phyloP scores from a whole-genome alignment of 345 rosid genomes.

The Brassica juncea region DNA sequence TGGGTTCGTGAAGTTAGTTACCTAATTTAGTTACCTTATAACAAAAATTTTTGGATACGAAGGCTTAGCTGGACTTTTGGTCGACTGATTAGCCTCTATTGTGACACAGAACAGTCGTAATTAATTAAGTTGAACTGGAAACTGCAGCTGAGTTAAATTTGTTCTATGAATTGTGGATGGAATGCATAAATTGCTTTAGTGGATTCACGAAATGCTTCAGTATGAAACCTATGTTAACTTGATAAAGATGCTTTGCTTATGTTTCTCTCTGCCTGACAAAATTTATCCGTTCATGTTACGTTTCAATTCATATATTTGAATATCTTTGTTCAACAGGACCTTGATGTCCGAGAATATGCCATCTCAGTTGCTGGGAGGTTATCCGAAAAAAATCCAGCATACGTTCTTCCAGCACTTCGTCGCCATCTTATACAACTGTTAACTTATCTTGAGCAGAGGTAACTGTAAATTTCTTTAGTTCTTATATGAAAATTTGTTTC shows the following conservation, averaged over 20 bases:
- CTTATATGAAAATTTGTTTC: conserved; percentile 6
- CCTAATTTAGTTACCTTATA: conserved; percentile 2
- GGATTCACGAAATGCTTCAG: conserved; percentile 13
- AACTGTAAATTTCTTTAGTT: conserved; percentile 30
- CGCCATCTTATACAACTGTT: conserved; percentile 96
- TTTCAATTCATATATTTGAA: conserved; percentile 21
- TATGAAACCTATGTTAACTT: conserved; percentile 13
- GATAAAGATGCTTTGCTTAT: conserved; percentile 26
- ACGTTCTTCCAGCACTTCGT: conserved; percentile 99
- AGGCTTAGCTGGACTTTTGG: conserved; percentile 19
- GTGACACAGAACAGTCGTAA: conserved; percentile 13
- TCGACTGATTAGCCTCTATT: conserved; percentile 20
- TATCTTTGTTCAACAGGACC: conserved; percentile 62
- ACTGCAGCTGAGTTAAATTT: conserved; percentile 14
- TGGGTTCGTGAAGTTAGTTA: conserved; percentile 19
- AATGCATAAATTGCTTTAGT: conserved; percentile 13
- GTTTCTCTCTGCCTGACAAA: conserved; percentile 12
- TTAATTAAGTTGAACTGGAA: conserved; percentile 19
- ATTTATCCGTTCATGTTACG: conserved; percentile 6
- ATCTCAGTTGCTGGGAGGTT: conserved; percentile 94
- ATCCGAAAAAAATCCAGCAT: conserved; percentile 97
- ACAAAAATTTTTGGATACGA: conserved; percentile 2
- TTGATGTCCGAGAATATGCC: conserved; percentile 90
- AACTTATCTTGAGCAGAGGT: conserved; percentile 96
- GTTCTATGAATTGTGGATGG: conserved; percentile 14